Percentiles rank a stretch among this genome's conserved stretches.
Conservation (phyloP, 805 yeast genomes). For the Yamadazyma paraphyllophila region DNA sequence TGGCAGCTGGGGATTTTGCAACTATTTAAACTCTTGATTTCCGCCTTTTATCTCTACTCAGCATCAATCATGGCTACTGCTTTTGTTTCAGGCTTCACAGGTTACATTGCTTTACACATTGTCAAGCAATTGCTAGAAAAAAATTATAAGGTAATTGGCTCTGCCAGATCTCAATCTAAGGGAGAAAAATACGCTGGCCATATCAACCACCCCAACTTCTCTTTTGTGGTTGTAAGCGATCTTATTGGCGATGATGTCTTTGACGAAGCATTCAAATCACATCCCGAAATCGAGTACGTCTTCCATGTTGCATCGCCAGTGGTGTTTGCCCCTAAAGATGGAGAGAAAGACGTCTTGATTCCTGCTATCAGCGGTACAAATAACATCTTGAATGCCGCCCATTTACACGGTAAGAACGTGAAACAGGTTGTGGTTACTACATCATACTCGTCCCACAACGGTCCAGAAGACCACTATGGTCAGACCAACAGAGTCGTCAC, state of each 20-base stretch:
- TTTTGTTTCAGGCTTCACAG: constrained; percentile 53
- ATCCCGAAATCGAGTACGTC: constrained; percentile 25
- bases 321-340: constrained; percentile 16
- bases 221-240: constrained; percentile 23
- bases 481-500: background rate
- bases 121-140: constrained; percentile 37
- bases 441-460: constrained; percentile 21
- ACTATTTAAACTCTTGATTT: background rate
- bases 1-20: background rate
- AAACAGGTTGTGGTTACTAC: constrained; percentile 54
- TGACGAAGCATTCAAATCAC: constrained; percentile 24
- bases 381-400: constrained; percentile 46
- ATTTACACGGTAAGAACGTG: constrained; percentile 37
- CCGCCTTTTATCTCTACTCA: background rate
- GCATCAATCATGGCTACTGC: constrained; percentile 3
- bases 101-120: constrained; percentile 53
- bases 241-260: constrained; percentile 21
- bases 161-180: constrained; percentile 46
- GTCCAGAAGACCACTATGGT: constrained; percentile 5
- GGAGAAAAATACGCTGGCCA: constrained; percentile 31
- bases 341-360: constrained; percentile 21
- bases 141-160: constrained; percentile 49
- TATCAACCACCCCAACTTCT: constrained; percentile 17
- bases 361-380: constrained; percentile 33
- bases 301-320: constrained; percentile 34